Evolutionary conservation across 139 green algal species (phyloP).

Genomic region (Chlorella vulgaris): DNA sequence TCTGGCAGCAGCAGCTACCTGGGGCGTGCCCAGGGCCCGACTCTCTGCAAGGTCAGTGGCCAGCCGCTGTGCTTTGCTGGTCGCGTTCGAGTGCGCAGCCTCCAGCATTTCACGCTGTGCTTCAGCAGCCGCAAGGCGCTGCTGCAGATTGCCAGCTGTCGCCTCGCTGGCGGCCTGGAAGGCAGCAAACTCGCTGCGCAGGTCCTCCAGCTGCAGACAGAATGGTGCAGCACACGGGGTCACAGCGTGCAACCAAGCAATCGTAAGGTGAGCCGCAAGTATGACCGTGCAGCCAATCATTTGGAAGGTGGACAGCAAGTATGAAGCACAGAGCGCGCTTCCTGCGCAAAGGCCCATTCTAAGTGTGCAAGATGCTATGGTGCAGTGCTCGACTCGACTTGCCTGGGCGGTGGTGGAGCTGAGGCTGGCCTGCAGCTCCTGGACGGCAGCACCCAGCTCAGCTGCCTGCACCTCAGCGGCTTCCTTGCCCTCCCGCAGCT

Average conservation of each 20-base stretch:
- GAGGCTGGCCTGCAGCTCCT: conserved; percentile 23
- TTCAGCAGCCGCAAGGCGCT: background rate
- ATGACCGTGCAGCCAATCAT: too few species aligned
- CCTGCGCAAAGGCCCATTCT: background rate
- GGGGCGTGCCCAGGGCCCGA: background rate
- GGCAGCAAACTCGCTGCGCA: conserved; percentile 20
- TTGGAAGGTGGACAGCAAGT: too few species aligned
- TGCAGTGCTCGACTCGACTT: background rate
- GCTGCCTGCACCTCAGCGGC: background rate
- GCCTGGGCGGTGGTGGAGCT: conserved; percentile 2
- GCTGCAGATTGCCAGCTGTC: background rate
- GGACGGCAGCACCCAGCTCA: background rate
- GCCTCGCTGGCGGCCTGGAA: conserved; percentile 2
- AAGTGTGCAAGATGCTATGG: too few species aligned
- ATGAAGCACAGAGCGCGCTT: too few species aligned
- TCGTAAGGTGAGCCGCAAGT: too few species aligned
- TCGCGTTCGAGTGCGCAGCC: background rate
- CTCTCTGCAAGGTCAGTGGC: background rate
- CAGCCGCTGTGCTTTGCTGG: background rate
- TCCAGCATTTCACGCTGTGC: background rate
- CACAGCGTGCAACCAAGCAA: too few species aligned
- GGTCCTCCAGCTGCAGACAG: background rate
- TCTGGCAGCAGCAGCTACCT: too few species aligned
- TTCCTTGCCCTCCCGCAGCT: background rate
- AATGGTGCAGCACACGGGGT: too few species aligned